Evolutionary conservation across 805 yeast genomes (phyloP).

Genomic region (Grigorovia jiainica): DNA sequence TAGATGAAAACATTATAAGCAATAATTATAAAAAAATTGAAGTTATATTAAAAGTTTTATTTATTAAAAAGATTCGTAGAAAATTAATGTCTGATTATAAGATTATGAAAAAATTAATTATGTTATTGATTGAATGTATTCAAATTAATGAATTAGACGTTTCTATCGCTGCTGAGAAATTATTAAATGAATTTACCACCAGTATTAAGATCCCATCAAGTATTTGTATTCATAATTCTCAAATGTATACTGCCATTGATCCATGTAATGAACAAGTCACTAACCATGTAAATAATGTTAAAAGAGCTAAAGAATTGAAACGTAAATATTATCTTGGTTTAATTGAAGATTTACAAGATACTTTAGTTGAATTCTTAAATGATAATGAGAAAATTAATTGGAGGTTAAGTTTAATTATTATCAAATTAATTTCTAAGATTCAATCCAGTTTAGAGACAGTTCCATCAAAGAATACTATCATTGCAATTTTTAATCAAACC

Average conservation of each 20-base stretch:
- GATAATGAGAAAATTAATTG: constrained; percentile 33
- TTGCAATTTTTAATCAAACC: constrained; percentile 39
- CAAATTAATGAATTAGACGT: constrained; percentile 49
- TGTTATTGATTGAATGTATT: constrained; percentile 45
- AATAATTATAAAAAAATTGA: constrained; percentile 49
- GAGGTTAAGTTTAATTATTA: constrained; percentile 43
- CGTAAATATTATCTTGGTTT: constrained; percentile 34
- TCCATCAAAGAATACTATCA: constrained; percentile 33
- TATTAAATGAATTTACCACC: constrained; percentile 35
- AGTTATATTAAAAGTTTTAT: constrained; percentile 53
- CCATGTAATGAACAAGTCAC: constrained; percentile 45
- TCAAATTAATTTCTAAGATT: constrained; percentile 41
- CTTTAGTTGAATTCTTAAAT: constrained; percentile 20
- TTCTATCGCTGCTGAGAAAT: constrained; percentile 42
- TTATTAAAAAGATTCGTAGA: constrained; percentile 47
- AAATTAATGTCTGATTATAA: constrained; percentile 50
- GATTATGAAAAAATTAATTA: constrained; percentile 39
- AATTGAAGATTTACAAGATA: constrained; percentile 36
- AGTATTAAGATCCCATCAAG: constrained; percentile 42
- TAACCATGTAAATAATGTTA: constrained; percentile 48
- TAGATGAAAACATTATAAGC: constrained; percentile 40
- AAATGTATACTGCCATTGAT: constrained; percentile 34
- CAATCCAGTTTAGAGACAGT: constrained; percentile 47
- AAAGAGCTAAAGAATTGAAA: constrained; percentile 51
- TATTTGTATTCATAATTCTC: constrained; percentile 44